phyloP scores from a whole-genome alignment of 2,329 filamentous ascomycete species.

The Fusarium miscanthi region DNA sequence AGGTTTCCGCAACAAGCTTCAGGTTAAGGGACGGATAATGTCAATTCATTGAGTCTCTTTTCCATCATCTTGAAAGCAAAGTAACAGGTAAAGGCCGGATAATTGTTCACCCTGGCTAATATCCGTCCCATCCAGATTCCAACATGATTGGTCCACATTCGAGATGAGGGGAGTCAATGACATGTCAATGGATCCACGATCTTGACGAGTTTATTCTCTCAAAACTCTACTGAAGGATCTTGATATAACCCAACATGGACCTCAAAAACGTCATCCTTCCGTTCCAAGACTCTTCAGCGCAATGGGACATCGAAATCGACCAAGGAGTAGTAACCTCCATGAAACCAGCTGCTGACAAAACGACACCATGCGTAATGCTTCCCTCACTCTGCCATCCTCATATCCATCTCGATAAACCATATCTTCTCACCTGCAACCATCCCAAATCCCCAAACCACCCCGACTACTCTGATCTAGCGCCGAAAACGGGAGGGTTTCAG shows the following conservation, averaged over 20 bases:
- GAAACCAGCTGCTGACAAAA: not conserved
- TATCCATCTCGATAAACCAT: constrained; percentile 19
- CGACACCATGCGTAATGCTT: not conserved
- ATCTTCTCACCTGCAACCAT: constrained; percentile 9
- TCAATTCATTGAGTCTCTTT: too few relatives aligned
- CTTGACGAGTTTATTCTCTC: not conserved
- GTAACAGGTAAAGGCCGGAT: not conserved
- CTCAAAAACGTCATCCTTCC: not conserved
- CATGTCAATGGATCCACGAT: not conserved
- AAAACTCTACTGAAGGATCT: not conserved
- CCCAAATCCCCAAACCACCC: not conserved
- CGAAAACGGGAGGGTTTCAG: not conserved
- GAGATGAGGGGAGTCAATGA: constrained; percentile 9
- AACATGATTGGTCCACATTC: not conserved
- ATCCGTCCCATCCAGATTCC: accelerated
- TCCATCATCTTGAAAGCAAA: too few relatives aligned
- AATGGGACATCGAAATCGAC: constrained; percentile 7
- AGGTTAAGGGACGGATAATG: too few relatives aligned
- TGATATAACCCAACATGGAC: not conserved
- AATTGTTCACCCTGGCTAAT: not conserved
- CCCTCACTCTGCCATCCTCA: constrained; percentile 22
- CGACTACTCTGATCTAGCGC: constrained; percentile 6
- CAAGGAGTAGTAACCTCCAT: constrained; percentile 4
- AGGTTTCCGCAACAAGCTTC: not conserved
- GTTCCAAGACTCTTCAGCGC: not conserved